Conservation (phyloP, 106 monocot species). For the Iris macrosiphon region DNA sequence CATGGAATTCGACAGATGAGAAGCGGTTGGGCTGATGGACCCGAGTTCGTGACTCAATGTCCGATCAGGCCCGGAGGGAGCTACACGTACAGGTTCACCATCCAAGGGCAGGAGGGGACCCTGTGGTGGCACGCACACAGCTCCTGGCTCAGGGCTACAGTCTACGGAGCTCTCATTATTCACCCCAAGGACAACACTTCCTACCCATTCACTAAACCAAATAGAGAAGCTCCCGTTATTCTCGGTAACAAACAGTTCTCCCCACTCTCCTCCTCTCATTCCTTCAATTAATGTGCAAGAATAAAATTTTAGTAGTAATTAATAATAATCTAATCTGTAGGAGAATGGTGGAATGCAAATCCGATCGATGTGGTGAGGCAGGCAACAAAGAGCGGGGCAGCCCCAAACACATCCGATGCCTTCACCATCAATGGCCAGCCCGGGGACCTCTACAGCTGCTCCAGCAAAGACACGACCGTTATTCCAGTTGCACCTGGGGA, state of each 20-base stretch:
- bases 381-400: constrained; percentile 28
- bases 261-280: no score
- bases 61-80: constrained; percentile 45
- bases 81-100: constrained; percentile 54
- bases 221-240: constrained; percentile 29
- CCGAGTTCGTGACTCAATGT: constrained; percentile 58
- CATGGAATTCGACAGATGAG: constrained; percentile 47
- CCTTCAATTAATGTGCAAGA: no score
- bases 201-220: constrained; percentile 41
- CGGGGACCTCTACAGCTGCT: constrained; percentile 54
- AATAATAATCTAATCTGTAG: no score
- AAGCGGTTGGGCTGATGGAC: constrained; percentile 56
- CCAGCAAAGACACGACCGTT: constrained; percentile 31
- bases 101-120: constrained; percentile 48
- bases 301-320: no score
- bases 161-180: constrained; percentile 57
- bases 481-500: constrained; percentile 36
- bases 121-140: constrained; percentile 70
- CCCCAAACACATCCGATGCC: constrained; percentile 46
- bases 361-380: constrained; percentile 29
- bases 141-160: constrained; percentile 59
- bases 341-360: constrained; percentile 61
- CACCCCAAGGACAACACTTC: constrained; percentile 28
- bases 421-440: constrained; percentile 71
- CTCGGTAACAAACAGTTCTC: constrained; percentile 21